A percentile compares a stretch with the other conserved stretches of the same genome.
These are phyloP conservation scores for Malassezia brasiliensis DNA, from an alignment of 1,284 basidiomycete species.

Conservation along the genomic window DNA sequence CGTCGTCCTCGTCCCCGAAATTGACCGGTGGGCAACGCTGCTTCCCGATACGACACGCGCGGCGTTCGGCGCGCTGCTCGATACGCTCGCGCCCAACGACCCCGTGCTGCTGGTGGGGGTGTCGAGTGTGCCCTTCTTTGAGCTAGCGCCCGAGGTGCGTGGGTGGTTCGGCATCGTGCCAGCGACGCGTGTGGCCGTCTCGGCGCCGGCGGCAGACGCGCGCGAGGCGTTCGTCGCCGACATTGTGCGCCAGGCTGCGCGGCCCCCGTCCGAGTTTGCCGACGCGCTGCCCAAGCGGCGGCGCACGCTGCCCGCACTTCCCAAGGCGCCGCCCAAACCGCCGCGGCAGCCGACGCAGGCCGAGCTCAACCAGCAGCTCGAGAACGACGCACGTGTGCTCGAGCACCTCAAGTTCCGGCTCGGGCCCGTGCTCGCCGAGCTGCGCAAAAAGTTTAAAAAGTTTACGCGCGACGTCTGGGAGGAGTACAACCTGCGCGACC, in stretches of 20 bases:
- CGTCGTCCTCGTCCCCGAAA: constrained; percentile 83
- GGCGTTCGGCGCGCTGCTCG: constrained; percentile 80
- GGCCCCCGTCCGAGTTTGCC: constrained; percentile 75
- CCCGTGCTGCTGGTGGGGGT: constrained; percentile 82
- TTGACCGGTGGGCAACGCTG: constrained; percentile 74
- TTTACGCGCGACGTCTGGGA: constrained; percentile 68
- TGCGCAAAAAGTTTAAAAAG: constrained; percentile 86
- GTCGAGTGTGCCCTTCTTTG: constrained; percentile 64
- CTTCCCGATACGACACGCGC: constrained; percentile 73
- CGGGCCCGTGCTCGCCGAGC: constrained; percentile 72
- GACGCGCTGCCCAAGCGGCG: constrained; percentile 77
- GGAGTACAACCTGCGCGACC: constrained; percentile 47
- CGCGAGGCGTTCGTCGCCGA: constrained; percentile 70
- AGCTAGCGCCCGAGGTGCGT: constrained; percentile 71
- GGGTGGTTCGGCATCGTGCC: constrained; percentile 77
- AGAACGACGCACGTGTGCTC: constrained; percentile 67
- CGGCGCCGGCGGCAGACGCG: constrained; percentile 50
- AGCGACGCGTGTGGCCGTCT: constrained; percentile 64
- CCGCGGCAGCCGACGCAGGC: constrained; percentile 71
- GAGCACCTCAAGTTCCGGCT: constrained; percentile 78
- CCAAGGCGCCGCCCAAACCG: constrained; percentile 77
- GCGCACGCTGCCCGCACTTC: constrained; percentile 73
- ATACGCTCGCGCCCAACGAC: constrained; percentile 78
- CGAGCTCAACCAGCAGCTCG: constrained; percentile 72
- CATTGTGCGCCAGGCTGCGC: constrained; percentile 33